Evolutionary conservation across 352 stramenopile species (phyloP).

Genomic region (Halophytophthora polymorphica): DNA sequence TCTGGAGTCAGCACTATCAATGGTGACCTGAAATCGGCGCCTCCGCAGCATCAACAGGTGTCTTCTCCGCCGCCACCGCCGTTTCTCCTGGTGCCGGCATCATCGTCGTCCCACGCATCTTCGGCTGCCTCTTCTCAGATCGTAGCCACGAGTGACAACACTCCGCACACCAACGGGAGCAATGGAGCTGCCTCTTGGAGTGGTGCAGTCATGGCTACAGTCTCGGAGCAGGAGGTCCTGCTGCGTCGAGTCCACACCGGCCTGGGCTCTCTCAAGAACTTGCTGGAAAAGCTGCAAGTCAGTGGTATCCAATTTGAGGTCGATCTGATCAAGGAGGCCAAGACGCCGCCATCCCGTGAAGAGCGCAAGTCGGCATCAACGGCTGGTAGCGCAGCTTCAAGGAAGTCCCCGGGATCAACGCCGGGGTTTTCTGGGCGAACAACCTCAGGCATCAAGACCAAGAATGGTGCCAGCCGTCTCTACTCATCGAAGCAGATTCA

Average conservation of each 20-base stretch:
- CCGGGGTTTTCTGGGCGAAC: slow-evolving; percentile 32
- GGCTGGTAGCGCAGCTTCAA: slow-evolving; percentile 10
- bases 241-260: slow-evolving; percentile 56
- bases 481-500: slow-evolving; percentile 87
- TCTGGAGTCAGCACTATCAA: slow-evolving; percentile 5
- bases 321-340: slow-evolving; percentile 79
- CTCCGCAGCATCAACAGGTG: slow-evolving; percentile 11
- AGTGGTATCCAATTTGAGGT: slow-evolving; percentile 80
- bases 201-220: slow-evolving; percentile 4
- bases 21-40: slow-evolving; percentile 8
- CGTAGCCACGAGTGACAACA: slow-evolving; percentile 28
- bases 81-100: slow-evolving; percentile 37
- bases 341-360: slow-evolving; percentile 45
- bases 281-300: slow-evolving; percentile 78
- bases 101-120: slow-evolving; percentile 31
- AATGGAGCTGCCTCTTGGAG: slow-evolving; percentile 20
- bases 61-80: slow-evolving; percentile 28
- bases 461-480: slow-evolving; percentile 76
- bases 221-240: slow-evolving; percentile 38
- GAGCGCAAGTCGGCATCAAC: slow-evolving; percentile 39
- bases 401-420: slow-evolving; percentile 25
- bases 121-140: slow-evolving; percentile 31
- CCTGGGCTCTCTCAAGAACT: slow-evolving; percentile 61
- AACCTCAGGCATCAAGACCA: slow-evolving; percentile 47
- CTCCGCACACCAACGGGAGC: slow-evolving; percentile 4